phyloP scores from a whole-genome alignment of 2,329 filamentous ascomycete species.

The Sclerotinia nivalis region DNA sequence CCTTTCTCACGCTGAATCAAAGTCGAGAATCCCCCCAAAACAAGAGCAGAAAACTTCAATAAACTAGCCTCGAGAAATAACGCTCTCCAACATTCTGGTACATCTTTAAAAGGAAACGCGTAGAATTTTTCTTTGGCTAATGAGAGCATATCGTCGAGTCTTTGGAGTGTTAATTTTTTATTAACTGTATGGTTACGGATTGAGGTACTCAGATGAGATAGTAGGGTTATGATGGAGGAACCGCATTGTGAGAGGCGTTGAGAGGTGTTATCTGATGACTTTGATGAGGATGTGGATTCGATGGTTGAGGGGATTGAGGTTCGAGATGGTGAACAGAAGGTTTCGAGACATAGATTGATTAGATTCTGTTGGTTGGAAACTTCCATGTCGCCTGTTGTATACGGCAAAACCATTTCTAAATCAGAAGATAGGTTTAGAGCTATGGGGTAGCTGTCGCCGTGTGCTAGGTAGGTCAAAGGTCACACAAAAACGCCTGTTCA shows the following conservation, averaged over 20 bases:
- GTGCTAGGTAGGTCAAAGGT: too few species aligned
- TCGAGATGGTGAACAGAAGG: background rate
- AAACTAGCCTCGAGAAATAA: constrained; percentile 72
- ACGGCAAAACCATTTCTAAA: background rate
- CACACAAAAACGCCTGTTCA: background rate
- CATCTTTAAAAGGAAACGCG: constrained; percentile 64
- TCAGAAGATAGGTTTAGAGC: background rate
- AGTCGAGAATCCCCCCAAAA: constrained; percentile 34
- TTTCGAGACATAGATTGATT: background rate
- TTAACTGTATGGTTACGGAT: constrained; percentile 25
- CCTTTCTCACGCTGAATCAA: background rate
- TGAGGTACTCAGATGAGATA: constrained; percentile 25
- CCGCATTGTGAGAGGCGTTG: constrained; percentile 26
- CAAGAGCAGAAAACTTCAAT: constrained; percentile 53
- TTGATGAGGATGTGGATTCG: background rate
- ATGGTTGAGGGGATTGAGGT: background rate
- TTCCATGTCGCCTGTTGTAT: background rate
- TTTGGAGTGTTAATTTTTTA: constrained; percentile 32
- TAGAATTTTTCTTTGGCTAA: constrained; percentile 68
- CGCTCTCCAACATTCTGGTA: constrained; percentile 68
- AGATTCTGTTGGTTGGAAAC: background rate
- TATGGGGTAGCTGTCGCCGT: background rate
- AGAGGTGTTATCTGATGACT: background rate
- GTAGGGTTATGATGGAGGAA: constrained; percentile 28
- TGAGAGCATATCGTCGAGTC: constrained; percentile 57